Evolutionary conservation across 768 basidiomycete species (phyloP).

Genomic region (Boletellus ananiceps): DNA sequence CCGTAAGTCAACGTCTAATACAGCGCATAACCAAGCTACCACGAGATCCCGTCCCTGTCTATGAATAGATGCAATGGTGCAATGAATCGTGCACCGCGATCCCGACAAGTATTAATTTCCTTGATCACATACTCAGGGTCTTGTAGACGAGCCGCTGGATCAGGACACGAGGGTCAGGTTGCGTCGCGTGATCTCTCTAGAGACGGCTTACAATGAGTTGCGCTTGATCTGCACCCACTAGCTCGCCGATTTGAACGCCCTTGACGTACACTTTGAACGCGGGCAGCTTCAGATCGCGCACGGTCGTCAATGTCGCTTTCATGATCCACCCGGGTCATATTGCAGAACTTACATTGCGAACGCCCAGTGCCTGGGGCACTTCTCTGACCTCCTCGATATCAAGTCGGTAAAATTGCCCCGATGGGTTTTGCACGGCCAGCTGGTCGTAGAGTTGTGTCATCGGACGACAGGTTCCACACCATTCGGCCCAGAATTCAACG

Average conservation of each 20-base stretch:
- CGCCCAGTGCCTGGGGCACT: conserved; percentile 19
- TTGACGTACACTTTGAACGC: conserved; percentile 30
- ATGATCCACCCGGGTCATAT: conserved; percentile 9
- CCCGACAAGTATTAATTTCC: conserved; percentile 2
- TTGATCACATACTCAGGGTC: conserved; percentile 25
- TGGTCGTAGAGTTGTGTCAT: conserved; percentile 21
- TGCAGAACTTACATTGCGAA: conserved; percentile 20
- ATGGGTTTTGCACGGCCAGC: conserved; percentile 26
- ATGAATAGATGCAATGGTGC: conserved; percentile 17
- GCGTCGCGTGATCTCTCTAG: conserved; percentile 3
- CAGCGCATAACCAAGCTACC: conserved; percentile 4
- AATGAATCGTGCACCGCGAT: conserved; percentile 3
- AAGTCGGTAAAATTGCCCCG: conserved; percentile 28
- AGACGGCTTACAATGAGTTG: conserved; percentile 22
- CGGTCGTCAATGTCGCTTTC: conserved; percentile 12
- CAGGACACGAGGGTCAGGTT: conserved; percentile 18
- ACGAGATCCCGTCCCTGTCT: conserved; percentile 11
- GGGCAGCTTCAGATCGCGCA: conserved; percentile 19
- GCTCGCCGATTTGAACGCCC: conserved; percentile 28
- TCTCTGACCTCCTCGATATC: conserved; percentile 28
- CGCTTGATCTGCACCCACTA: conserved; percentile 24
- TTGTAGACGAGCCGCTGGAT: conserved; percentile 27
- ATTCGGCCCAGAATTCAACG: conserved; percentile 32
- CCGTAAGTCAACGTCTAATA: conserved; percentile 19
- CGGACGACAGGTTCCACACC: conserved; percentile 23